Evolutionary conservation across 768 basidiomycete genomes (phyloP).

Genomic region (Mycena olivaceomarginata): DNA sequence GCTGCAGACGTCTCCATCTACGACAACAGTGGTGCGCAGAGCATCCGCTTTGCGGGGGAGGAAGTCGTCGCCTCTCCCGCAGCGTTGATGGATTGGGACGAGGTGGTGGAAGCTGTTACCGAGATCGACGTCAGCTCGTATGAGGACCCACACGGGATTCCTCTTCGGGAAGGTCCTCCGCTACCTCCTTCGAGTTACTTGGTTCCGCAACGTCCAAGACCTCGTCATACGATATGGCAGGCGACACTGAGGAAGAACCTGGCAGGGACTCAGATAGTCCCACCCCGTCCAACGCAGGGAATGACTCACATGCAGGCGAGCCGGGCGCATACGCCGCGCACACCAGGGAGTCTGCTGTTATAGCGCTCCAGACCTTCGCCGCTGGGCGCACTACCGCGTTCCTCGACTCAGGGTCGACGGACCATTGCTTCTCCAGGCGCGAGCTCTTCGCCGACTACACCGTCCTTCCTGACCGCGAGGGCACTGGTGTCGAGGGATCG

Average conservation of each 20-base stretch:
- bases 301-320: too few species aligned
- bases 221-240: neutral
- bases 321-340: too few species aligned
- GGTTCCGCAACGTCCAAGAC: neutral
- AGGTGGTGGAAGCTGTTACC: neutral
- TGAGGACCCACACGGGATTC: neutral
- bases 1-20: conserved; percentile 1
- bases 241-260: too few species aligned
- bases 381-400: neutral
- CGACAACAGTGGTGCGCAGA: neutral
- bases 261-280: too few species aligned
- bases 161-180: neutral
- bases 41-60: conserved; percentile 11
- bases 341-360: too few species aligned
- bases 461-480: neutral
- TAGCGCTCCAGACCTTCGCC: too few species aligned
- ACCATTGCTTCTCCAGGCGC: neutral
- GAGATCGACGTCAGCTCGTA: neutral
- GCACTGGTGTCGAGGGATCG: neutral
- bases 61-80: neutral
- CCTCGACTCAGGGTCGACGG: neutral
- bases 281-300: too few species aligned
- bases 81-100: conserved; percentile 20
- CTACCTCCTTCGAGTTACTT: neutral
- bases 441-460: neutral